Percentiles rank a stretch among this genome's conserved stretches.
Conservation (phyloP, 441 rosid species). For the Euphorbia celastroides region DNA sequence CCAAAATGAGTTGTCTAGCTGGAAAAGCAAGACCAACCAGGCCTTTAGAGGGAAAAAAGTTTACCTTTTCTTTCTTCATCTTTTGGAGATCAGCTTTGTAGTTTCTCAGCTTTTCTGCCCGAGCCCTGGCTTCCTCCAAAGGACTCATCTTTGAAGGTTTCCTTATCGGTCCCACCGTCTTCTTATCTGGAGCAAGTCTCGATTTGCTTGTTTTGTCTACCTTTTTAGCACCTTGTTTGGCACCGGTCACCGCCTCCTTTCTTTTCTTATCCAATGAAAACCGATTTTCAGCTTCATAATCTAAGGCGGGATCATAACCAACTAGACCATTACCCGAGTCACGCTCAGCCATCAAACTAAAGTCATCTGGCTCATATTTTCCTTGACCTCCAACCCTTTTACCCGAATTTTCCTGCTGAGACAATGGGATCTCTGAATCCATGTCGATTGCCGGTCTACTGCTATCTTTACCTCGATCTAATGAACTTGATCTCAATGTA, state of each 20-base stretch:
- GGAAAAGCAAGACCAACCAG: too few species aligned
- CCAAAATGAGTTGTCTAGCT: too few species aligned
- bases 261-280: slow-evolving; percentile 37
- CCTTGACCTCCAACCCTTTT: slow-evolving; percentile 32
- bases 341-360: slow-evolving; percentile 73
- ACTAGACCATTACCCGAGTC: slow-evolving; percentile 43
- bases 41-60: too few species aligned
- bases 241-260: slow-evolving; percentile 29
- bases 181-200: slow-evolving; percentile 51
- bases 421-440: slow-evolving; percentile 53
- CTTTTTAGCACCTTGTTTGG: slow-evolving; percentile 49
- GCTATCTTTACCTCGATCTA: slow-evolving; percentile 36
- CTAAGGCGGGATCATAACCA: slow-evolving; percentile 79
- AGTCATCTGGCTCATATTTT: slow-evolving; percentile 76
- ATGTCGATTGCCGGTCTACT: slow-evolving; percentile 52
- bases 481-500: slow-evolving; percentile 39
- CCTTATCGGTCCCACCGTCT: slow-evolving; percentile 66
- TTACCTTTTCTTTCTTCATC: slow-evolving; percentile 87
- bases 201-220: slow-evolving; percentile 52
- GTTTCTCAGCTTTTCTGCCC: slow-evolving; percentile 84
- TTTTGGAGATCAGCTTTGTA: slow-evolving; percentile 93
- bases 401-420: slow-evolving; percentile 35
- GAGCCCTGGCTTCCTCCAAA: slow-evolving; percentile 87
- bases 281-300: slow-evolving; percentile 43
- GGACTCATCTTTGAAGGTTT: slow-evolving; percentile 78